phyloP scores from a whole-genome alignment of 1,284 basidiomycete species.

The Cryptococcus sp. region DNA sequence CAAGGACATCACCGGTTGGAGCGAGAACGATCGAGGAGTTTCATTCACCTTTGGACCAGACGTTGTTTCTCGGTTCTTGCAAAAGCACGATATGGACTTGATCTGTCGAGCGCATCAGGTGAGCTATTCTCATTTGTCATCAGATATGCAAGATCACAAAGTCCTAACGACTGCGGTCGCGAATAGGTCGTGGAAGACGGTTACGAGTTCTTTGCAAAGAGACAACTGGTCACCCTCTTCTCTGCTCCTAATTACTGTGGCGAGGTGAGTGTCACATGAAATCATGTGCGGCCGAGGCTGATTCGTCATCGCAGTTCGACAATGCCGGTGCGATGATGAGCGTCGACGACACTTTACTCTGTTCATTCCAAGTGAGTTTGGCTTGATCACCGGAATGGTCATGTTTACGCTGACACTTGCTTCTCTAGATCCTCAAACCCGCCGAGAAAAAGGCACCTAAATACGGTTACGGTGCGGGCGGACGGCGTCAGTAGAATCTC shows the following conservation, averaged over 20 bases:
- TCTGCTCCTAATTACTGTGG: conserved; percentile 98
- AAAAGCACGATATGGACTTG: conserved; percentile 99
- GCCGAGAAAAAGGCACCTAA: conserved; percentile 85
- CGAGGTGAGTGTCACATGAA: conserved; percentile 55
- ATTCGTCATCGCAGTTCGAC: conserved; percentile 65
- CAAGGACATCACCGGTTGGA: conserved; percentile 99
- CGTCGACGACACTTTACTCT: conserved; percentile 95
- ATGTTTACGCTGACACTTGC: neutral
- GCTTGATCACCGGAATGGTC: neutral
- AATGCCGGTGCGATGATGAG: conserved; percentile 99
- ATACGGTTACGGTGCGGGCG: conserved; percentile 45
- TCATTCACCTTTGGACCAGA: conserved; percentile 88
- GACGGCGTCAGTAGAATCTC: conserved; percentile 47
- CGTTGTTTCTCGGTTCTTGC: conserved; percentile 94
- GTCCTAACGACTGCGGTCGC: conserved; percentile 16
- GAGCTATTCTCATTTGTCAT: conserved; percentile 48
- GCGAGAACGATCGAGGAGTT: conserved; percentile 97
- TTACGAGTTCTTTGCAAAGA: conserved; percentile 98
- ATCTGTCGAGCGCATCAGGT: conserved; percentile 98
- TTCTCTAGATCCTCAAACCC: conserved; percentile 85
- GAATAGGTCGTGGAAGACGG: conserved; percentile 95
- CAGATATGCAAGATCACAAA: neutral
- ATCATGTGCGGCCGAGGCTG: neutral
- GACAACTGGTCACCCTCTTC: conserved; percentile 95
- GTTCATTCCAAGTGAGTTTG: conserved; percentile 88